Evolutionary conservation across 108 stramenopile genomes (phyloP).

Genomic region (Conticribra guillardii): DNA sequence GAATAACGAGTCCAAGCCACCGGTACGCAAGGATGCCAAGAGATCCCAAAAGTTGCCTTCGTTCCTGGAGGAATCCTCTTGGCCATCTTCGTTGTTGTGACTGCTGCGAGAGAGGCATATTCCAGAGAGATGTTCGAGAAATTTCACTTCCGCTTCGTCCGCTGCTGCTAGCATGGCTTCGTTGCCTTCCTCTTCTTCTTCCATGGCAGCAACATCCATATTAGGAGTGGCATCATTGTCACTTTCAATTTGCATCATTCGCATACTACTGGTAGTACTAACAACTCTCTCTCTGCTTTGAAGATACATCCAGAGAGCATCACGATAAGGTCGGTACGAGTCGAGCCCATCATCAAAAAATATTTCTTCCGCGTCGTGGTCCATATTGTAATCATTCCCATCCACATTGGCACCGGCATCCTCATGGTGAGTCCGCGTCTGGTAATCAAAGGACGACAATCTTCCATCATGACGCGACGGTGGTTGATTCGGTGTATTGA

Average conservation of each 20-base stretch:
- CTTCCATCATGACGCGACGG: no score
- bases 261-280: conserved; percentile 25
- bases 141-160: conserved; percentile 62
- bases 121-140: conserved; percentile 27
- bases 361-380: background rate
- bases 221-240: conserved; percentile 9
- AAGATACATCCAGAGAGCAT: conserved; percentile 54
- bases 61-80: conserved; percentile 19
- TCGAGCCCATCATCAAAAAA: conserved; percentile 18
- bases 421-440: no score
- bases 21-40: conserved; percentile 49
- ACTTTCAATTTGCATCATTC: conserved; percentile 18
- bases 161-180: no score
- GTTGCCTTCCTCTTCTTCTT: no score
- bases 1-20: conserved; percentile 56
- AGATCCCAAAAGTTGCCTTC: conserved; percentile 79
- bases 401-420: background rate
- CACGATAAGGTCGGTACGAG: conserved; percentile 65
- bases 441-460: no score
- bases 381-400: conserved; percentile 1
- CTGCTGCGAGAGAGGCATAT: conserved; percentile 19
- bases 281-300: conserved; percentile 49
- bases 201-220: background rate
- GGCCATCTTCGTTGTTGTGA: background rate
- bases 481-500: no score